phyloP scores from a whole-genome alignment of 805 yeast genomes.

The Yarrowia deformans region DNA sequence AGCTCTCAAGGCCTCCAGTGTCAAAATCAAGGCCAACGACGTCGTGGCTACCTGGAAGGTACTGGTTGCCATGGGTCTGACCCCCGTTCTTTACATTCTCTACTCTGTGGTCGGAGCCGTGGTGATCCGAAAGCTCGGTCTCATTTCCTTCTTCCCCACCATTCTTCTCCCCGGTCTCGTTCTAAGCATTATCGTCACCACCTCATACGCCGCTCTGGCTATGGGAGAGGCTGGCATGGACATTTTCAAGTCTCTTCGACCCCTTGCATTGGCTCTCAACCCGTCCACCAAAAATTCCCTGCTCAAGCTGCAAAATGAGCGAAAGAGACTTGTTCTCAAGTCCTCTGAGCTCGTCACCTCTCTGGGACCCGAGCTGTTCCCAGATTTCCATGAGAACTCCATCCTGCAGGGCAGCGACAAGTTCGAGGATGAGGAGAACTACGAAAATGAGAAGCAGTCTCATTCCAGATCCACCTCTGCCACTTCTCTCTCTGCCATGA shows the following conservation, averaged over 20 bases:
- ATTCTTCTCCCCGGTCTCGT: constrained; percentile 65
- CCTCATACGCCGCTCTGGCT: constrained; percentile 85
- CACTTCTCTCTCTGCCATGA: constrained; percentile 25
- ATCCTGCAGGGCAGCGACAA: constrained; percentile 42
- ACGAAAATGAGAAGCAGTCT: constrained; percentile 20
- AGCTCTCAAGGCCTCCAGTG: constrained; percentile 87
- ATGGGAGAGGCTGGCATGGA: constrained; percentile 96
- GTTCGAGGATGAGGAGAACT: constrained; percentile 40
- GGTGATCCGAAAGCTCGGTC: constrained; percentile 47
- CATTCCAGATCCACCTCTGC: constrained; percentile 23
- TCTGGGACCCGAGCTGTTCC: constrained; percentile 83
- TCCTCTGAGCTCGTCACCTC: constrained; percentile 82
- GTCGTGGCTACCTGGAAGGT: constrained; percentile 98
- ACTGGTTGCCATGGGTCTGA: constrained; percentile 83
- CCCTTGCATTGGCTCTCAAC: constrained; percentile 63
- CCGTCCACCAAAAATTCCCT: constrained; percentile 53
- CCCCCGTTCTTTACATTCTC: constrained; percentile 82
- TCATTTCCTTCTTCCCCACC: constrained; percentile 54
- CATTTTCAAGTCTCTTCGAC: constrained; percentile 79
- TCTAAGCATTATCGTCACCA: constrained; percentile 20
- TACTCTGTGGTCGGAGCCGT: constrained; percentile 65
- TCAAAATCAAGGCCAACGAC: constrained; percentile 89
- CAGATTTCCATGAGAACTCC: constrained; percentile 62
- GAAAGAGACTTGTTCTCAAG: constrained; percentile 69
- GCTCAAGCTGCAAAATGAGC: constrained; percentile 62